phyloP scores from a whole-genome alignment of 768 basidiomycete species.

The Podaxis sp. region DNA sequence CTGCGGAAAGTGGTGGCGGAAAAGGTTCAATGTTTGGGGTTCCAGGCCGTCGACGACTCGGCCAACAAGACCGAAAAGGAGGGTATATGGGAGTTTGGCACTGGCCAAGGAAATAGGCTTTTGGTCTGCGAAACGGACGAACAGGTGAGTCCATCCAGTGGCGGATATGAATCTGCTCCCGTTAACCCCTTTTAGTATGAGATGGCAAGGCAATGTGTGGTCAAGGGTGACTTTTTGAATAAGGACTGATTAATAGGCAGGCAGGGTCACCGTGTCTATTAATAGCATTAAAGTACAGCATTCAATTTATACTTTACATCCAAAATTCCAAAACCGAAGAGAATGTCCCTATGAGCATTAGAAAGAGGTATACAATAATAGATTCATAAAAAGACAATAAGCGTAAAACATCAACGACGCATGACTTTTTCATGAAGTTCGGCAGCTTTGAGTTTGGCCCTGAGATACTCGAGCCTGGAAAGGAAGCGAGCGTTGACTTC shows the following conservation, averaged over 20 bases:
- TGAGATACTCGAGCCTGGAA: constrained; percentile 69
- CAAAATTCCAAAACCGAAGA: neutral
- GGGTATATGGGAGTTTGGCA: constrained; percentile 45
- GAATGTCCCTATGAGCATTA: neutral
- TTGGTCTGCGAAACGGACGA: constrained; percentile 71
- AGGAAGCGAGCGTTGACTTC: constrained; percentile 72
- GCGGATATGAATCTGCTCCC: neutral
- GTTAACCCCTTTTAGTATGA: constrained; percentile 21
- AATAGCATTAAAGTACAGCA: constrained; percentile 4
- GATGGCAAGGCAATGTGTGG: constrained; percentile 40
- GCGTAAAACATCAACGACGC: constrained; percentile 27
- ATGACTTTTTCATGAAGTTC: constrained; percentile 58
- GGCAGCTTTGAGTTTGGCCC: constrained; percentile 73
- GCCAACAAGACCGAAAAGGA: constrained; percentile 44
- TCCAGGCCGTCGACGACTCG: constrained; percentile 43
- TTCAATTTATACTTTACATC: neutral
- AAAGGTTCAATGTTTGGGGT: constrained; percentile 62
- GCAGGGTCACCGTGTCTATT: constrained; percentile 5
- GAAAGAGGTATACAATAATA: constrained; percentile 1
- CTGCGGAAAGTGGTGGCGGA: constrained; percentile 59
- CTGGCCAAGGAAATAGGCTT: constrained; percentile 35
- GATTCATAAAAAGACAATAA: neutral
- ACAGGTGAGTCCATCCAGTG: constrained; percentile 38
- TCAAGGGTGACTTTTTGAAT: neutral
- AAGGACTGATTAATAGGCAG: neutral